phyloP scores from a whole-genome alignment of 2,329 filamentous ascomycete species.

The Diaporthe sp. region DNA sequence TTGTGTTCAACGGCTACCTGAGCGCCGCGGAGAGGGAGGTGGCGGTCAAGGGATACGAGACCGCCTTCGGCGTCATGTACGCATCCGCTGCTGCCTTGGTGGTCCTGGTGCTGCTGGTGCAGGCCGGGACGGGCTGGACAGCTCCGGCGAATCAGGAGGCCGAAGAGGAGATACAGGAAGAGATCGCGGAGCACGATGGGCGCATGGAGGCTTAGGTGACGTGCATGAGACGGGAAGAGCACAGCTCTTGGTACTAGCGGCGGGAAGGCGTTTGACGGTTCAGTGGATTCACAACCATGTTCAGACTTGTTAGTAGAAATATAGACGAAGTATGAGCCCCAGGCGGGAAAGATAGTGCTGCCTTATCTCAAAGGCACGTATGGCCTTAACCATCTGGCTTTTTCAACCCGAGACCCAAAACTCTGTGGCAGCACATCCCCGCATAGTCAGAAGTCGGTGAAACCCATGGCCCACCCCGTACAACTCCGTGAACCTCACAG shows the following conservation, averaged over 20 bases:
- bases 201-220: constrained; percentile 49
- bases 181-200: constrained; percentile 49
- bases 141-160: constrained; percentile 61
- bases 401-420: background rate
- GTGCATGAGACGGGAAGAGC: background rate
- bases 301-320: constrained; percentile 16
- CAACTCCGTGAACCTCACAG: no score
- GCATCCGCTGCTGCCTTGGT: constrained; percentile 60
- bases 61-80: constrained; percentile 62
- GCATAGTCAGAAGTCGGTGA: constrained; percentile 8
- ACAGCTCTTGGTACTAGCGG: background rate
- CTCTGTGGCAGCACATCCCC: background rate
- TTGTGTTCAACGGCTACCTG: constrained; percentile 62
- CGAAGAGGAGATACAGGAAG: constrained; percentile 59
- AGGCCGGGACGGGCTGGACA: constrained; percentile 67
- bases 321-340: background rate
- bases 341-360: background rate
- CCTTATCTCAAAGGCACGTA: constrained; percentile 7
- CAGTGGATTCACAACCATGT: background rate
- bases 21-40: constrained; percentile 57
- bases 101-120: constrained; percentile 60
- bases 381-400: background rate
- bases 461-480: background rate
- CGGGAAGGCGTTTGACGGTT: background rate
- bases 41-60: constrained; percentile 63